Evolutionary conservation across 2,329 filamentous ascomycete species (phyloP), one percentile per base, ranked within the genome.

Genomic region (Arthrobotrys entomopaga): DNA sequence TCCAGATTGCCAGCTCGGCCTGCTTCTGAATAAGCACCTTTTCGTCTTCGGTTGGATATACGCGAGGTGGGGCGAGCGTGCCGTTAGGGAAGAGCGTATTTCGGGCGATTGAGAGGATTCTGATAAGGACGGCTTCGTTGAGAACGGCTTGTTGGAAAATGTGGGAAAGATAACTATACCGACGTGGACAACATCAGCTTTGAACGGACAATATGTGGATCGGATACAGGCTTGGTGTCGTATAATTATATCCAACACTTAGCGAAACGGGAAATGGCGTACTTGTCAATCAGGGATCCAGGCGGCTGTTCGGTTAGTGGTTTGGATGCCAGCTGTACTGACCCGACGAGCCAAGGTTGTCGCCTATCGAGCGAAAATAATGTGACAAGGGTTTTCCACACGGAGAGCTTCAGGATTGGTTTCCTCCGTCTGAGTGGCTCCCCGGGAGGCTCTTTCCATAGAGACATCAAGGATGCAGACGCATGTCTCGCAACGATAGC

Each of bases 71-170:
- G 71, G 89, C 90, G 75, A 90, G 89, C 78, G 87, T 85, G 82
- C 96, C 96, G 82, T 92, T 90, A 77, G 95, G 94, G 81, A 97
- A 98, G 65, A 98, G 84, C 74, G 91, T 87, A 79, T 87, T 88
- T 80, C 95, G 91, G 79, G 91, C 85, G 77, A 88, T 86, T 80
- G 88, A 87, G 79, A 94, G 86, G 34, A 84, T 78, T 56, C 81
- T 79, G 65, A 84, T 83, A 34, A 85, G 77, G 71, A 82, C 80
- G 76, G 80, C 79, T 75, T 84, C 81, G 79, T 82, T 81, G 67
- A 84, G 79, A 60, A 85, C 76, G 54, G 77, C 80, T 52, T 79
- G 80, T 76, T 82, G 81, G 76, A 85, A 78, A 70, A 81, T 79
- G 79, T 83, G 80, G 54, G 83, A 84, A 76, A 85, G 80, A 57